These are phyloP conservation scores for Botrytis sinoallii DNA, from an alignment of 2,329 filamentous ascomycete species.

Conservation along the genomic window DNA sequence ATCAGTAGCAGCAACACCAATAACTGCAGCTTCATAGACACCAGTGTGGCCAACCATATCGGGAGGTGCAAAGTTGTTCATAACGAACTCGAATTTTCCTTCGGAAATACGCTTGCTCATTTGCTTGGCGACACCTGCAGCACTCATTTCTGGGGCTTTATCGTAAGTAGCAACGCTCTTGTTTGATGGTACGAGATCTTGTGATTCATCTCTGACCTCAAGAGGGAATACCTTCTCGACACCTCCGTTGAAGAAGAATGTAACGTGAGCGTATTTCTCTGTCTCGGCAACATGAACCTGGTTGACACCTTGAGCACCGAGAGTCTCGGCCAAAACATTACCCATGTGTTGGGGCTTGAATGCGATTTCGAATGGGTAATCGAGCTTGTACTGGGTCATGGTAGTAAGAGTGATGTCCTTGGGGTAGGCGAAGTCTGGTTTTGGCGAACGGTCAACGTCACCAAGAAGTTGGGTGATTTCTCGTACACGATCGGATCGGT, in stretches of 20 bases:
- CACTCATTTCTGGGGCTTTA: conserved; percentile 92
- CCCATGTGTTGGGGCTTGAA: conserved; percentile 95
- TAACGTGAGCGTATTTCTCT: conserved; percentile 99
- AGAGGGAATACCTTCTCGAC: conserved; percentile 94
- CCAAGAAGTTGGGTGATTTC: conserved; percentile 95
- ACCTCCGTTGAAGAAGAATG: conserved; percentile 99
- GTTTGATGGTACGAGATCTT: conserved; percentile 80
- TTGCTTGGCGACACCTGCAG: conserved; percentile 83
- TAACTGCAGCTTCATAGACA: conserved; percentile 89
- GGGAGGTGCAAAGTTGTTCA: conserved; percentile 99
- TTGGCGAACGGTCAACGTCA: conserved; percentile 84
- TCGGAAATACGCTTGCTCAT: conserved; percentile 82
- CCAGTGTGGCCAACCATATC: conserved; percentile 99
- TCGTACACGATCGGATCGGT: conserved; percentile 94
- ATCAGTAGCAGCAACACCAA: conserved; percentile 83
- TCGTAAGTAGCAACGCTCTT: conserved; percentile 92
- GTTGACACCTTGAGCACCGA: conserved; percentile 82
- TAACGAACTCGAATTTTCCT: conserved; percentile 89
- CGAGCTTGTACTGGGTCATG: conserved; percentile 98
- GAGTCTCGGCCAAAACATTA: conserved; percentile 97
- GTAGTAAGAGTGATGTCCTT: conserved; percentile 84
- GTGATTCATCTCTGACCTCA: conserved; percentile 81
- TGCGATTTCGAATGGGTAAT: conserved; percentile 88
- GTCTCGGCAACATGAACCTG: conserved; percentile 98
- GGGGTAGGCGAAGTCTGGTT: conserved; percentile 89